Evolutionary conservation across 2,329 filamentous ascomycete species (phyloP).

Genomic region (Xenoacremonium recifei): DNA sequence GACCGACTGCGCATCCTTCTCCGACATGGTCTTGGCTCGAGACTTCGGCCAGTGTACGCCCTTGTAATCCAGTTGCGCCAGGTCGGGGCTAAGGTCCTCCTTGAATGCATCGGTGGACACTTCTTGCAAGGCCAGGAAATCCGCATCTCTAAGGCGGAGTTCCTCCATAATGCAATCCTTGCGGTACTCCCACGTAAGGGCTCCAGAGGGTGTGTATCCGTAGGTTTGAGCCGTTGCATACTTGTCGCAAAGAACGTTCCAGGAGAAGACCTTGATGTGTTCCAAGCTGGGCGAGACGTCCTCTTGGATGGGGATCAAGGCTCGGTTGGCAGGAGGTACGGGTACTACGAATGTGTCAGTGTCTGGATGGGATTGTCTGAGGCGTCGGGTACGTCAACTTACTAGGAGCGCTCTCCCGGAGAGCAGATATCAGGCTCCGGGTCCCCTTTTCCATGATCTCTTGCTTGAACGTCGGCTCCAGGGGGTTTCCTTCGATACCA

Average conservation of each 20-base stretch:
- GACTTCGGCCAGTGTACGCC: conserved; percentile 91
- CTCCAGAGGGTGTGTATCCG: conserved; percentile 82
- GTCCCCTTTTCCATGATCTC: conserved; percentile 87
- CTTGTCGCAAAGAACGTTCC: conserved; percentile 94
- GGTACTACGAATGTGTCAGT: conserved; percentile 57
- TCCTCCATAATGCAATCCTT: conserved; percentile 81
- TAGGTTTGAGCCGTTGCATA: conserved; percentile 84
- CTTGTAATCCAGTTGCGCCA: conserved; percentile 87
- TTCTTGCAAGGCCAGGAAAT: conserved; percentile 92
- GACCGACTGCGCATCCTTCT: conserved; percentile 83
- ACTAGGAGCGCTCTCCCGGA: conserved; percentile 86
- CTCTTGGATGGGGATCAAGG: conserved; percentile 75
- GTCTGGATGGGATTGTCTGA: background rate
- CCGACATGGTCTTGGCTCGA: conserved; percentile 86
- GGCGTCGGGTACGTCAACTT: conserved; percentile 37
- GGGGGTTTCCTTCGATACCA: conserved; percentile 87
- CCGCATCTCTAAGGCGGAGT: conserved; percentile 73
- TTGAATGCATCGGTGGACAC: conserved; percentile 91
- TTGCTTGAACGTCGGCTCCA: conserved; percentile 73
- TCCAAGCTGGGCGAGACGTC: conserved; percentile 60
- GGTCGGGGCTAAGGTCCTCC: conserved; percentile 82
- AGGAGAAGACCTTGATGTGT: conserved; percentile 81
- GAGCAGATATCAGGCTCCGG: conserved; percentile 74
- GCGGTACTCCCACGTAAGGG: conserved; percentile 84
- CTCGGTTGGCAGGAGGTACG: conserved; percentile 71